Base-by-base conservation (phyloP, 495 filamentous ascomycete genomes). In the Geoglossum glabrum region DNA sequence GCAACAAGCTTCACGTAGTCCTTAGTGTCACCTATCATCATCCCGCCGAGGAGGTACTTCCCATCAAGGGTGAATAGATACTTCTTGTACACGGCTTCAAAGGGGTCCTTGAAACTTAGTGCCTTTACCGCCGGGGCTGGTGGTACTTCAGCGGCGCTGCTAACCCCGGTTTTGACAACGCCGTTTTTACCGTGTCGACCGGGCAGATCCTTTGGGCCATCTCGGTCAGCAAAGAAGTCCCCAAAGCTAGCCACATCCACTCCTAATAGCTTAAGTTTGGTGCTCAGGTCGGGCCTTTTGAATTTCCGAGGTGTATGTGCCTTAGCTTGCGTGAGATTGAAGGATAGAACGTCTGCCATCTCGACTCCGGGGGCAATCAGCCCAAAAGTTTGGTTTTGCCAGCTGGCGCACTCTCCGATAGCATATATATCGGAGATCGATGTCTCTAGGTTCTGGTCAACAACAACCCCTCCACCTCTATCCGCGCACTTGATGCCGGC, bases 11-110 rank as follows among this genome's bases (percentile, higher is more conserved):
- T 95, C 69, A 95, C 78, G 66, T 95, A 97, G 68, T 97, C 90
- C 59, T 78, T 83, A 0, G 89, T 95, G 68, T 97, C 90, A 36
- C 90, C 90, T 58, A 97, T 95, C 85, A 97, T 95, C 90, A 97
- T 97, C 2, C 90, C 90, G 19, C 90, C 90, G 7, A 97, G 79
- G 1, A 97, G 72, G 67, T 87, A 92, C 65, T 95, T 94, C 25
- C 90, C 90, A 65, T 97, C 90, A 65, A 83, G 68, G 1, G 90
- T 94, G 63, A 95, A 95, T 7, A 97, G 70, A 68, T 89, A 97
- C 68, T 97, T 97, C 70, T 97, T 95, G 69, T 97, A 97, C 0
- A 95, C 80, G n/a, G 87, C 83, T 59, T 81, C 77, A 66, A 97
- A 95, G 0, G 90, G 90, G 68, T 97, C 90, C 60, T 85, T 92